These are phyloP conservation scores for Elaeis oleifera DNA, from an alignment of 202 grass and related monocot genomes.

Conservation along the genomic window DNA sequence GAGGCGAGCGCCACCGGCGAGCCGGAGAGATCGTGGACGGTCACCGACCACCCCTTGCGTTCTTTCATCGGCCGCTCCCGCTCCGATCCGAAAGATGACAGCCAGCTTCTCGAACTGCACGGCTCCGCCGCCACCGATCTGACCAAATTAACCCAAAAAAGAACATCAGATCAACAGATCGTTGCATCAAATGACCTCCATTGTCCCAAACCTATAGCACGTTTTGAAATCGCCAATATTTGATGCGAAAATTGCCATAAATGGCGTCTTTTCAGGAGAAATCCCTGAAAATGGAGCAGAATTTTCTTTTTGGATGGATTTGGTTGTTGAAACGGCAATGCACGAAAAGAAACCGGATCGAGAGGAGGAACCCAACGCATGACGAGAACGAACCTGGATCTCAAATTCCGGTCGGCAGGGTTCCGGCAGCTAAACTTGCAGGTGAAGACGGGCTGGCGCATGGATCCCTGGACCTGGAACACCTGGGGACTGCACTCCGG, in stretches of 20 bases:
- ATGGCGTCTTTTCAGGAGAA: too few relatives aligned
- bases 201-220: too few relatives aligned
- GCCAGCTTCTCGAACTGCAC: conserved; percentile 22
- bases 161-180: background rate
- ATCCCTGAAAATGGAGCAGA: too few relatives aligned
- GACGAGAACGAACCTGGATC: conserved; percentile 25
- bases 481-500: conserved; percentile 98
- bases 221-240: too few relatives aligned
- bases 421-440: conserved; percentile 92
- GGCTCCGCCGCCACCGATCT: conserved; percentile 54
- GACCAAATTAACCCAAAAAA: background rate
- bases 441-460: conserved; percentile 95
- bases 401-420: conserved; percentile 52
- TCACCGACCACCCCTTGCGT: conserved; percentile 93
- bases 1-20: conserved; percentile 86
- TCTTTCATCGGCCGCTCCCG: conserved; percentile 44
- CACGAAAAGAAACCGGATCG: background rate
- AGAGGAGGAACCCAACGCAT: too few relatives aligned
- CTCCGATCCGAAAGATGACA: conserved; percentile 43
- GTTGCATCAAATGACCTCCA: too few relatives aligned
- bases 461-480: conserved; percentile 55
- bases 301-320: too few relatives aligned
- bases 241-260: too few relatives aligned
- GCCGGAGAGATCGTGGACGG: conserved; percentile 90
- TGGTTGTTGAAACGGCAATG: background rate